Conservation (phyloP, 2,329 filamentous ascomycete genomes). For the Exophiala viscosa region DNA sequence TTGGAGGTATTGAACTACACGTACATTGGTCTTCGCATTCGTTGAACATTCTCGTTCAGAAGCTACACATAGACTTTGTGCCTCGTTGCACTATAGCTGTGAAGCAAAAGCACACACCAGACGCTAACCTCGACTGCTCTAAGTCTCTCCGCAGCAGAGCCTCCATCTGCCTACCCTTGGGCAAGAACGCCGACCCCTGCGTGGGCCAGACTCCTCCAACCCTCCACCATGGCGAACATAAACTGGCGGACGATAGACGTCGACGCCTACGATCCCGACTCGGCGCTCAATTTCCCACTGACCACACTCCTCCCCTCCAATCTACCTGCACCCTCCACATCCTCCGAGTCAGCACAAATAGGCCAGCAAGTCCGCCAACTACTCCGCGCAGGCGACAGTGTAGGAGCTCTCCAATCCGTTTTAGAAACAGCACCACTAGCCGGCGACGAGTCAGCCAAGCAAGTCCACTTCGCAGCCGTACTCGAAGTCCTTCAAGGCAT, state of each 20-base stretch:
- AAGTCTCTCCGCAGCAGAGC: neutral
- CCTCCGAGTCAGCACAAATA: slow-evolving; percentile 73
- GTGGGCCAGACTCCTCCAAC: neutral
- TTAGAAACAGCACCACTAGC: slow-evolving; percentile 78
- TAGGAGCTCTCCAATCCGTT: slow-evolving; percentile 79
- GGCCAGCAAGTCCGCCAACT: slow-evolving; percentile 82
- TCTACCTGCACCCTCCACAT: slow-evolving; percentile 63
- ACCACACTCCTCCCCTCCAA: slow-evolving; percentile 74
- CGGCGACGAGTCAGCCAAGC: slow-evolving; percentile 57
- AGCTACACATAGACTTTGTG: neutral
- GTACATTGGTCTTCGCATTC: neutral
- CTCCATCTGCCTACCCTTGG: neutral
- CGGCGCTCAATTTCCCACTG: slow-evolving; percentile 84
- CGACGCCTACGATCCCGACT: slow-evolving; percentile 85
- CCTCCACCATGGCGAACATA: slow-evolving; percentile 43
- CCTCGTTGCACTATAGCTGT: neutral
- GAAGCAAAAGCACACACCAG: too few species aligned
- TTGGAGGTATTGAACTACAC: neutral
- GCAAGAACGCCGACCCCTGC: neutral
- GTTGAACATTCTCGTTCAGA: neutral
- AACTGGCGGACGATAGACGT: slow-evolving; percentile 90
- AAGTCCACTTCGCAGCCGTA: slow-evolving; percentile 80
- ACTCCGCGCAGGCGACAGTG: slow-evolving; percentile 77
- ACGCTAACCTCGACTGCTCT: too few species aligned
- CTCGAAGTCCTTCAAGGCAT: slow-evolving; percentile 94